Conservation (phyloP, 1,284 basidiomycete genomes). For the Kwoniella shivajii region DNA sequence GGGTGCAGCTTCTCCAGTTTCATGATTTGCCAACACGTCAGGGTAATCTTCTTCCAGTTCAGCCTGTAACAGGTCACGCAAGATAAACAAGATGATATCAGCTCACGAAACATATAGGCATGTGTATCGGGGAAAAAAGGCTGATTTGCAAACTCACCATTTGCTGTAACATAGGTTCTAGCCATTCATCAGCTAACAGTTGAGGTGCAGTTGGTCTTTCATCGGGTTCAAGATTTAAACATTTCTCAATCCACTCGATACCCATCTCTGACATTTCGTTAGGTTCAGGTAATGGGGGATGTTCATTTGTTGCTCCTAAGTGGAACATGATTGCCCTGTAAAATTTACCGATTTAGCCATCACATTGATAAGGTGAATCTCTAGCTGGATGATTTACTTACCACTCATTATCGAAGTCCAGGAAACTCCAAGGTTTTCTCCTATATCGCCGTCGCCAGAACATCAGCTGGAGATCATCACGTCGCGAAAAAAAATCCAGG, state of each 20-base stretch:
- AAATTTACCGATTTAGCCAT: conserved; percentile 3
- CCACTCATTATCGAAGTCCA: conserved; percentile 99
- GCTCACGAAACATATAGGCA: not conserved
- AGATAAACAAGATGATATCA: not conserved
- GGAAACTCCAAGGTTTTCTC: conserved; percentile 95
- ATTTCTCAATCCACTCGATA: conserved; percentile 91
- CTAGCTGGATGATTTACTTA: conserved; percentile 51
- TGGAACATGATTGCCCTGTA: conserved; percentile 98
- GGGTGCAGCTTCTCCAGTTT: conserved; percentile 8
- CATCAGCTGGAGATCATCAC: not conserved
- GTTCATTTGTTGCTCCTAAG: conserved; percentile 94
- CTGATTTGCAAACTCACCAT: conserved; percentile 23
- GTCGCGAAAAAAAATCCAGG: not conserved
- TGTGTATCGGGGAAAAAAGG: not conserved
- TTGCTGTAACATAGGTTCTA: conserved; percentile 56
- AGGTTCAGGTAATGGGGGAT: conserved; percentile 90
- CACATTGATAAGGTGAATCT: not conserved
- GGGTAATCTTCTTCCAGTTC: conserved; percentile 20
- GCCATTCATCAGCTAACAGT: conserved; percentile 88
- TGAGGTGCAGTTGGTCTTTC: conserved; percentile 82
- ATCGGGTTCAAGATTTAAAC: conserved; percentile 84
- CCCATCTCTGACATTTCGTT: conserved; percentile 85
- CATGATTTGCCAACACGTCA: conserved; percentile 11
- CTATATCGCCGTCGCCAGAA: conserved; percentile 9
- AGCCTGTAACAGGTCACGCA: conserved; percentile 8